Conservation (phyloP, 2,329 filamentous ascomycete species). For the Coniochaeta ligniaria region DNA sequence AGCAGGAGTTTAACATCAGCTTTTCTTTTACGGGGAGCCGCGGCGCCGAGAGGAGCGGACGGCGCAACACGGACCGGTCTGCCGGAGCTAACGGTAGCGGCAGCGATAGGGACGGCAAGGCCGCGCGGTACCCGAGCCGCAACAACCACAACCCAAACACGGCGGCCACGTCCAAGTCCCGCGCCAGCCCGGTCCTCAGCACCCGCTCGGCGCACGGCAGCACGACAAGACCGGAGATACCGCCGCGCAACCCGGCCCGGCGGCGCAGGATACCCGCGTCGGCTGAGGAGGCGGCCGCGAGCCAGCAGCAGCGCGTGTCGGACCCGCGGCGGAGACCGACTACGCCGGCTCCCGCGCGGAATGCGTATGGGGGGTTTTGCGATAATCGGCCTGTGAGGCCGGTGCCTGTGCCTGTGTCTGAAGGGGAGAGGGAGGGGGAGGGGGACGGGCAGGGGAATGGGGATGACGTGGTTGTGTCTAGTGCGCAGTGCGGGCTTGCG, state of each 20-base stretch:
- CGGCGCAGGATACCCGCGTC: not conserved
- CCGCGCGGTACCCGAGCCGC: not conserved
- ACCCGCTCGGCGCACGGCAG: not conserved
- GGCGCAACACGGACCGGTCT: not conserved
- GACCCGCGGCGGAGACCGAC: not conserved
- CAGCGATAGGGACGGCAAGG: not conserved
- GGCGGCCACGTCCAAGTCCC: not conserved
- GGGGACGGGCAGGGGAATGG: too few species aligned
- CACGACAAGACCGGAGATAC: not conserved
- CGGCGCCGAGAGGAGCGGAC: not conserved
- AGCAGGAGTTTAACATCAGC: not conserved
- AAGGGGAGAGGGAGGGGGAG: conserved; percentile 2
- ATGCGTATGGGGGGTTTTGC: not conserved
- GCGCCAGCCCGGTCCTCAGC: not conserved
- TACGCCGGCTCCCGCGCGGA: not conserved
- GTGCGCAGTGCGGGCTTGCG: conserved; percentile 15
- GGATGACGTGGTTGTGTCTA: conserved; percentile 13
- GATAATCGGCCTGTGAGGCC: not conserved
- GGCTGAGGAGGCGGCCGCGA: too few species aligned
- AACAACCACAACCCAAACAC: not conserved
- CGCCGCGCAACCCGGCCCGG: not conserved
- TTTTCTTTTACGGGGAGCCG: not conserved
- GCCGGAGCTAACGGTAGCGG: not conserved
- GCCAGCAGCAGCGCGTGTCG: not conserved
- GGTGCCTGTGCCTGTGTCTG: not conserved